Evolutionary conservation across 2,329 filamentous ascomycete genomes (phyloP).

Genomic region (Emergomyces africanus): DNA sequence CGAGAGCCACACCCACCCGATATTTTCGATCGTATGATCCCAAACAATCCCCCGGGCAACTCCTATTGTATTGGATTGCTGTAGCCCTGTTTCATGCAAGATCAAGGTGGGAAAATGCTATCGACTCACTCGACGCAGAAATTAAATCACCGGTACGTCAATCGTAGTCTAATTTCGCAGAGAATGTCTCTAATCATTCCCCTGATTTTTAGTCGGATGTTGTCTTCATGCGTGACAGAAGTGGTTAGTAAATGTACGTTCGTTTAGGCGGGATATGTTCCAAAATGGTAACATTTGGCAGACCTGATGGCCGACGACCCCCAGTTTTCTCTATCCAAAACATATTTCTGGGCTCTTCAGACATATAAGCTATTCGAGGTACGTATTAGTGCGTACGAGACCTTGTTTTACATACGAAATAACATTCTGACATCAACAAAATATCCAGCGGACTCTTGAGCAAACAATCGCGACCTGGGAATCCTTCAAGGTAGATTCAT

Average conservation of each 20-base stretch:
- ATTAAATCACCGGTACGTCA: slow-evolving; percentile 4
- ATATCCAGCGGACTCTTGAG: background rate
- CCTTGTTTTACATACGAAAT: background rate
- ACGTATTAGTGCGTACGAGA: background rate
- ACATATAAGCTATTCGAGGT: slow-evolving; percentile 7
- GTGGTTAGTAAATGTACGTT: background rate
- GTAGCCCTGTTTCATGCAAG: slow-evolving; percentile 4
- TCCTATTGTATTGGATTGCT: slow-evolving; percentile 5
- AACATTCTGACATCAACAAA: background rate
- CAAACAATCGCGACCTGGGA: slow-evolving; percentile 6
- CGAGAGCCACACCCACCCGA: background rate
- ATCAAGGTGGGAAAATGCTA: slow-evolving; percentile 5
- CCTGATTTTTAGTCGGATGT: slow-evolving; percentile 2
- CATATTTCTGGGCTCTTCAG: slow-evolving; percentile 8
- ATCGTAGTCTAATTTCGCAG: background rate
- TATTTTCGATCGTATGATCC: slow-evolving; percentile 3
- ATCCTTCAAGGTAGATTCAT: slow-evolving; percentile 4
- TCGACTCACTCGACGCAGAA: slow-evolving; percentile 3
- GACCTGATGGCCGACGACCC: slow-evolving; percentile 6
- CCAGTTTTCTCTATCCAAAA: slow-evolving; percentile 7
- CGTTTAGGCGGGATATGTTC: background rate
- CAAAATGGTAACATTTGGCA: background rate
- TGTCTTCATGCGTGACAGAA: slow-evolving; percentile 4
- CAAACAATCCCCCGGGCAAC: slow-evolving; percentile 1
- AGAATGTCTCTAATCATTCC: background rate